Evolutionary conservation across 305 asterid genomes (phyloP).

Genomic region (Coffea humblotiana): DNA sequence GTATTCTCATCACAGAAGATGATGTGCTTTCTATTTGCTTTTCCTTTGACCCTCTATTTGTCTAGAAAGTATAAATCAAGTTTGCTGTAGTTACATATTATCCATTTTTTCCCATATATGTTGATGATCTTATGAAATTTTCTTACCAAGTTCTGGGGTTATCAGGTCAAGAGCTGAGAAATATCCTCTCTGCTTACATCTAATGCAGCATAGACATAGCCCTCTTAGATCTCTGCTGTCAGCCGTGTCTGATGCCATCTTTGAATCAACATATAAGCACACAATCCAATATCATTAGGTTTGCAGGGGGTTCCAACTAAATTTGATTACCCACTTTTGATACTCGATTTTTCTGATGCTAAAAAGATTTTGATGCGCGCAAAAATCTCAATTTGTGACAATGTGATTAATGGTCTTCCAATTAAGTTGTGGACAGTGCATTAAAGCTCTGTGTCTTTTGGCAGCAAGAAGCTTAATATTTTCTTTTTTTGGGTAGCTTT

Average conservation of each 20-base stretch:
- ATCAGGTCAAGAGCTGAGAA: neutral
- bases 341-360: neutral
- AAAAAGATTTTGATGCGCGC: neutral
- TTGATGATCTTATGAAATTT: neutral
- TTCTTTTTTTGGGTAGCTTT: neutral
- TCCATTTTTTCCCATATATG: neutral
- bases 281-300: neutral
- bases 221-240: neutral
- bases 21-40: neutral
- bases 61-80: neutral
- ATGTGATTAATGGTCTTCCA: neutral
- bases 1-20: conserved; percentile 25
- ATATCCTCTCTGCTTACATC: neutral
- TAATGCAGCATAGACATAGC: neutral
- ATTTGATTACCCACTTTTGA: neutral
- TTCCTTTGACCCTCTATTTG: neutral
- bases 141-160: neutral
- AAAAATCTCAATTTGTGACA: too few relatives aligned
- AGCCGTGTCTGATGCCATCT: neutral
- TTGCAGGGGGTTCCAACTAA: neutral
- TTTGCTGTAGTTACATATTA: neutral
- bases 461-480: too few relatives aligned
- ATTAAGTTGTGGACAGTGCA: neutral
- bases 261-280: neutral
- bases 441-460: neutral